phyloP scores from a whole-genome alignment of 2,329 filamentous ascomycete genomes.

The Phialemoniopsis sp. region DNA sequence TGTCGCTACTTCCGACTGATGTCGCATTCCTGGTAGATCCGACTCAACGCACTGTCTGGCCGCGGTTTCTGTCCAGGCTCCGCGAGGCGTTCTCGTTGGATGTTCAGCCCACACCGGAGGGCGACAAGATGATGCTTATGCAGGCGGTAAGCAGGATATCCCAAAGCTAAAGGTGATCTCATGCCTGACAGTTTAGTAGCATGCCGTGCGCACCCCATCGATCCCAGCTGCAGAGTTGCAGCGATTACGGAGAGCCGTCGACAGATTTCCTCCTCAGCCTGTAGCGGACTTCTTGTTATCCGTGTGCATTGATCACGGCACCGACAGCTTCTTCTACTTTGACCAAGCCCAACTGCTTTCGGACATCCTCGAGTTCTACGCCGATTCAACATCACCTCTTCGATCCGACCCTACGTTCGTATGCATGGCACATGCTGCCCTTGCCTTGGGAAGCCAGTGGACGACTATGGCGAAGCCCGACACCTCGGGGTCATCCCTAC shows the following conservation, averaged over 20 bases:
- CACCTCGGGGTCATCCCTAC: neutral
- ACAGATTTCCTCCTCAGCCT: slow-evolving; percentile 16
- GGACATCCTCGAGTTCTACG: slow-evolving; percentile 20
- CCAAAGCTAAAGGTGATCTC: too few relatives aligned
- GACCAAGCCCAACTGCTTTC: slow-evolving; percentile 16
- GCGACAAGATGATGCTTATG: too few relatives aligned
- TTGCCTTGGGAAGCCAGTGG: slow-evolving; percentile 28
- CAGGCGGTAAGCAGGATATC: too few relatives aligned
- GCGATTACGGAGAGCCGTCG: slow-evolving; percentile 14
- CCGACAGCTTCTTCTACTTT: slow-evolving; percentile 22
- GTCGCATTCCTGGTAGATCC: too few relatives aligned
- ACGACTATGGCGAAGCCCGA: slow-evolving; percentile 21
- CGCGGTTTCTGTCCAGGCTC: slow-evolving; percentile 16
- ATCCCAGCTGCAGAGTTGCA: slow-evolving; percentile 11
- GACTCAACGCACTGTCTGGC: slow-evolving; percentile 17
- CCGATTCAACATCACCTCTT: slow-evolving; percentile 9
- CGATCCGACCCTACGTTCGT: slow-evolving; percentile 17
- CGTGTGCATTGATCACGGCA: slow-evolving; percentile 19
- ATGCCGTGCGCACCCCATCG: slow-evolving; percentile 11
- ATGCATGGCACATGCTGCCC: slow-evolving; percentile 17
- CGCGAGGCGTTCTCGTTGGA: slow-evolving; percentile 21
- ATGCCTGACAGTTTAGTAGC: neutral
- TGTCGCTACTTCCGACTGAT: neutral
- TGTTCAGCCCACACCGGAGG: slow-evolving; percentile 9
- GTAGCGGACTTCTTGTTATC: slow-evolving; percentile 22